These are phyloP conservation scores for Lithocarpus polystachyus DNA, from an alignment of 306 rosid genomes.

Conservation along the genomic window DNA sequence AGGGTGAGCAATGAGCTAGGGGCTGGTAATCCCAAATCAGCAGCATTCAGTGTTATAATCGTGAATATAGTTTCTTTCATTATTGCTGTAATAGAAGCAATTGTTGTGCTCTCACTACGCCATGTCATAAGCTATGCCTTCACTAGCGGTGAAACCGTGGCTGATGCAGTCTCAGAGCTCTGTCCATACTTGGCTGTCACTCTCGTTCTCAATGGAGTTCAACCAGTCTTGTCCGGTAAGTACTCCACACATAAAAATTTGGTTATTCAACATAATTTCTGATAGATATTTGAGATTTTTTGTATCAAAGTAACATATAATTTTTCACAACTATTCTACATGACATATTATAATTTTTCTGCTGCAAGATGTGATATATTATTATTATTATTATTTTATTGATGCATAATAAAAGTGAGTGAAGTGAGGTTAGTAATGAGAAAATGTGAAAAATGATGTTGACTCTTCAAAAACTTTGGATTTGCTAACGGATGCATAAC, in stretches of 20 bases:
- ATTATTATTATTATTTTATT: too few species aligned
- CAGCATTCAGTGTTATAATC: constrained; percentile 47
- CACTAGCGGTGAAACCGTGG: constrained; percentile 54
- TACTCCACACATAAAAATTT: background rate
- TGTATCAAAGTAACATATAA: too few species aligned
- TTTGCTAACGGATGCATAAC: too few species aligned
- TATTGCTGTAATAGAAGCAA: constrained; percentile 41
- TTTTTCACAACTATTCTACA: too few species aligned
- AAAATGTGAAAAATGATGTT: too few species aligned
- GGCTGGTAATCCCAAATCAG: constrained; percentile 64
- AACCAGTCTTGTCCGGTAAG: constrained; percentile 68
- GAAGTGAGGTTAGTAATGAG: too few species aligned
- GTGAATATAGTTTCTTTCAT: constrained; percentile 42
- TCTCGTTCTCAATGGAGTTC: constrained; percentile 66
- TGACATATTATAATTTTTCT: too few species aligned
- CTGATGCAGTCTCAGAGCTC: constrained; percentile 57
- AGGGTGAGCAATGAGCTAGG: constrained; percentile 77
- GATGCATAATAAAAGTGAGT: too few species aligned
- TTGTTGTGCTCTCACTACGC: constrained; percentile 45
- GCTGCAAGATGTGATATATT: too few species aligned
- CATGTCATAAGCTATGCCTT: constrained; percentile 62
- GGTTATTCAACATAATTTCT: background rate
- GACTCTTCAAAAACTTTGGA: too few species aligned
- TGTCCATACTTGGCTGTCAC: constrained; percentile 57
- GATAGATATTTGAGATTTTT: too few species aligned